A percentile compares a stretch with the other conserved stretches of the same genome.
These are phyloP conservation scores for Alternaria brassicae DNA, from an alignment of 2,329 filamentous ascomycete genomes.

Conservation along the genomic window DNA sequence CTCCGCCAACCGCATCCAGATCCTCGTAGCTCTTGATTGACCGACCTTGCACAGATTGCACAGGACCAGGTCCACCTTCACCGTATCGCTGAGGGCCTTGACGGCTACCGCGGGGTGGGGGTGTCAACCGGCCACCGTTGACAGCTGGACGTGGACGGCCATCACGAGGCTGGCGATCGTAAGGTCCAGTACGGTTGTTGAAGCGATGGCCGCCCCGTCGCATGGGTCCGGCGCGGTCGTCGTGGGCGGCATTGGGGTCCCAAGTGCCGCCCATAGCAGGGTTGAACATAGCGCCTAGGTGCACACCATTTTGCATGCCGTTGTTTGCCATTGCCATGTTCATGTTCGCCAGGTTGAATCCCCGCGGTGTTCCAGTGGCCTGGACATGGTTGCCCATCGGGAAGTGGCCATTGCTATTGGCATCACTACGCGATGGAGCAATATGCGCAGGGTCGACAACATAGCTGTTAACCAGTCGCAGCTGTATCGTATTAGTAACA, in stretches of 20 bases:
- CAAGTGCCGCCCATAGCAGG: conserved; percentile 58
- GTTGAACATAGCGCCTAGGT: conserved; percentile 58
- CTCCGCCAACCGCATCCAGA: conserved; percentile 73
- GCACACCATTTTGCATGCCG: conserved; percentile 52
- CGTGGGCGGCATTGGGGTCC: conserved; percentile 59
- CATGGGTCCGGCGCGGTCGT: conserved; percentile 54
- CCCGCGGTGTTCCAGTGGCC: conserved; percentile 83
- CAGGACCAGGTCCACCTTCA: conserved; percentile 79
- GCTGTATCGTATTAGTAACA: conserved; percentile 59
- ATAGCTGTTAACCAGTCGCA: conserved; percentile 90
- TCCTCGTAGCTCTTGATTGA: conserved; percentile 98
- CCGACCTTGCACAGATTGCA: conserved; percentile 89
- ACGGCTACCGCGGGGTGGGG: conserved; percentile 58
- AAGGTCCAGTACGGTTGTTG: conserved; percentile 51
- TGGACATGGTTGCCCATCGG: conserved; percentile 75
- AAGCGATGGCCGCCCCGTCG: conserved; percentile 51
- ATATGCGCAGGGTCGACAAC: conserved; percentile 95
- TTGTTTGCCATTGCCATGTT: conserved; percentile 65
- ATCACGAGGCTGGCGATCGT: conserved; percentile 51
- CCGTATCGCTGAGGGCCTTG: conserved; percentile 70
- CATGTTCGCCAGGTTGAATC: conserved; percentile 85
- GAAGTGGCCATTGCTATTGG: conserved; percentile 95
- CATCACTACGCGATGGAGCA: conserved; percentile 88
- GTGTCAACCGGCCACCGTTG: conserved; percentile 57
- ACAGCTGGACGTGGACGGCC: conserved; percentile 56